Evolutionary conservation across 108 stramenopile species (phyloP), one percentile per base, ranked within the genome.

Genomic region (Nitzschia palea): DNA sequence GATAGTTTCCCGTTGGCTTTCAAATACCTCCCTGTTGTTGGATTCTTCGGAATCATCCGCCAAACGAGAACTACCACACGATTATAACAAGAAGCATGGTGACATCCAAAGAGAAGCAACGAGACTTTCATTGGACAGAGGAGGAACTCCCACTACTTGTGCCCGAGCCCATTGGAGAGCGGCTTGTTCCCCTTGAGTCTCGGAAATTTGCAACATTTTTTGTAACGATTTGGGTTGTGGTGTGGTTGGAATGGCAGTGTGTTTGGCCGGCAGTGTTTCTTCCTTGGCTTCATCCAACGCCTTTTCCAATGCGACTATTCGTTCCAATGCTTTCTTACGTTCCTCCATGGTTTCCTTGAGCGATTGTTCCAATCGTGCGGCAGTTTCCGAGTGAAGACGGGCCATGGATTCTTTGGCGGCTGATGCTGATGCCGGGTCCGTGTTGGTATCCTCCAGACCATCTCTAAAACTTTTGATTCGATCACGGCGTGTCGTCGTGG

Each of bases 151-250:
- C 5, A 33, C 44, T 0, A 52, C 56, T 71, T 76, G 63, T 23
- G 44, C 36, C 15, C 70, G 44, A 10, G 78, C 78, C 74, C 74
- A 80, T 40, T 77, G 30, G 10, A 78, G 34, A 9, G 77, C 81
- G 2, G 66, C 74, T 40, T 54, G 45, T 45, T 70, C 73, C 1
- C 81, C 81, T 18, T 83, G 31, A 6, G 23, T 42, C 25, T 80
- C 62, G 33, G 65, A 66, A 23, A 77, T 52, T 1, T 76, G 50
- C 31, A 83, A 33, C 27, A 83, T 45, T 33, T 48, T 42, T 34
- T 79, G 52, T 2, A 76, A 40, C 14, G 57, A 15, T 40, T 62
- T 33, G 48, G 60, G 30, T 23, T 40, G 32, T 0, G 34, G 37
- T 12, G 63, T 6, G 27, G 28, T 32, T 1, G 45, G 47, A 20